Evolutionary conservation across 1,284 basidiomycete species (phyloP).

Genomic region (Spongiforma sp.): DNA sequence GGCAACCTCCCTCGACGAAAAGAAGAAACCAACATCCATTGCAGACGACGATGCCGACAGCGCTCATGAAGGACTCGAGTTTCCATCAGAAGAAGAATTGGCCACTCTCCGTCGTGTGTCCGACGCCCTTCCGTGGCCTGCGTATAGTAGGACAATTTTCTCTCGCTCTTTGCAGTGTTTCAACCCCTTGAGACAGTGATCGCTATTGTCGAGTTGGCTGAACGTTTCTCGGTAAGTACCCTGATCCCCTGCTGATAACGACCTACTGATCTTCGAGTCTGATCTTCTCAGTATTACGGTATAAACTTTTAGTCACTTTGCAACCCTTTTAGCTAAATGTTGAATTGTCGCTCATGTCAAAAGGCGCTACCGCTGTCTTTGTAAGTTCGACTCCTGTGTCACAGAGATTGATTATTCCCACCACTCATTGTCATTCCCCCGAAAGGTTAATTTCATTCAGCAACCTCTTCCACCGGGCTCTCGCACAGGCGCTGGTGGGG

Average conservation of each 20-base stretch:
- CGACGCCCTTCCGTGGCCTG: conserved; percentile 67
- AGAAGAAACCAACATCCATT: conserved; percentile 6
- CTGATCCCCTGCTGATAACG: not conserved
- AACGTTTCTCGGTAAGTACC: conserved; percentile 70
- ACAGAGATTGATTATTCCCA: conserved; percentile 7
- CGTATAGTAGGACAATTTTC: conserved; percentile 57
- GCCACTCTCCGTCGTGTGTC: conserved; percentile 64
- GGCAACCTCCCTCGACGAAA: conserved; percentile 20
- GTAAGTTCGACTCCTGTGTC: conserved; percentile 44
- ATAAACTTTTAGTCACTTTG: conserved; percentile 5
- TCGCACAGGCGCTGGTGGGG: conserved; percentile 66
- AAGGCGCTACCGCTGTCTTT: conserved; percentile 69
- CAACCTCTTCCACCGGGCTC: conserved; percentile 70
- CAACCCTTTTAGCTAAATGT: not conserved
- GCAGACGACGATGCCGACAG: conserved; percentile 41
- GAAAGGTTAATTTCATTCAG: conserved; percentile 76
- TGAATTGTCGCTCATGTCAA: conserved; percentile 42
- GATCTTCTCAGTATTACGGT: conserved; percentile 41
- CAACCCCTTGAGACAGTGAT: conserved; percentile 52
- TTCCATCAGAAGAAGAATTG: conserved; percentile 75
- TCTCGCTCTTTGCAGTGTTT: conserved; percentile 14
- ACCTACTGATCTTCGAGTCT: conserved; percentile 11
- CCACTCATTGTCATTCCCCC: conserved; percentile 27
- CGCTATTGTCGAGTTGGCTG: conserved; percentile 72
- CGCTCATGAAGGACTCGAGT: conserved; percentile 60